These are phyloP conservation scores for Citrus sp. DNA, from an alignment of 345 rosid species.

Conservation along the genomic window DNA sequence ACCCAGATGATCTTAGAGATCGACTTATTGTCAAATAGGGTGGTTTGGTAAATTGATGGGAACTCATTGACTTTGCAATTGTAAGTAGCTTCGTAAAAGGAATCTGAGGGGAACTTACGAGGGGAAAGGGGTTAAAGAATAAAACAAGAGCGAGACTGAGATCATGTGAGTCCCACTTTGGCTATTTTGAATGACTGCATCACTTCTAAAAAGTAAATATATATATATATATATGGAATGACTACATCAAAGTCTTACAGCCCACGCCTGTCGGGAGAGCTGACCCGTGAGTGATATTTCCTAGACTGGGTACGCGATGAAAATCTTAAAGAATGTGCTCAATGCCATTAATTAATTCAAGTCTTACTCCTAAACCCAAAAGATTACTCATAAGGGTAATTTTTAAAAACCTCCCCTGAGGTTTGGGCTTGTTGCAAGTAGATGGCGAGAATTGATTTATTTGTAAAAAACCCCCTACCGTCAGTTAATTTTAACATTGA, in stretches of 20 bases:
- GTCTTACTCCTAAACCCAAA: neutral
- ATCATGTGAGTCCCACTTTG: constrained; percentile 36
- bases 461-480: too few species aligned
- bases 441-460: too few species aligned
- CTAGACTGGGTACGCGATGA: constrained; percentile 5
- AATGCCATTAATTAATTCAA: neutral
- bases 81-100: constrained; percentile 10
- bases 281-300: constrained; percentile 16
- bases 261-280: constrained; percentile 29
- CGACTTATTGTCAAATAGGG: neutral
- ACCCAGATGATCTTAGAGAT: neutral
- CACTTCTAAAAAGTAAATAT: neutral
- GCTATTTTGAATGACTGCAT: neutral
- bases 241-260: constrained; percentile 2
- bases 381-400: neutral
- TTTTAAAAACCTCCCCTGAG: too few species aligned
- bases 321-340: constrained; percentile 11
- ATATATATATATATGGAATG: too few species aligned
- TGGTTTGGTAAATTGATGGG: neutral
- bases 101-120: neutral
- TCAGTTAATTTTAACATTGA: too few species aligned
- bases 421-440: too few species aligned
- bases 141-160: constrained; percentile 19
- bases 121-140: neutral
- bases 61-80: constrained; percentile 17